Evolutionary conservation across 139 green algal species (phyloP).

Genomic region (Pleodorina starrii): DNA sequence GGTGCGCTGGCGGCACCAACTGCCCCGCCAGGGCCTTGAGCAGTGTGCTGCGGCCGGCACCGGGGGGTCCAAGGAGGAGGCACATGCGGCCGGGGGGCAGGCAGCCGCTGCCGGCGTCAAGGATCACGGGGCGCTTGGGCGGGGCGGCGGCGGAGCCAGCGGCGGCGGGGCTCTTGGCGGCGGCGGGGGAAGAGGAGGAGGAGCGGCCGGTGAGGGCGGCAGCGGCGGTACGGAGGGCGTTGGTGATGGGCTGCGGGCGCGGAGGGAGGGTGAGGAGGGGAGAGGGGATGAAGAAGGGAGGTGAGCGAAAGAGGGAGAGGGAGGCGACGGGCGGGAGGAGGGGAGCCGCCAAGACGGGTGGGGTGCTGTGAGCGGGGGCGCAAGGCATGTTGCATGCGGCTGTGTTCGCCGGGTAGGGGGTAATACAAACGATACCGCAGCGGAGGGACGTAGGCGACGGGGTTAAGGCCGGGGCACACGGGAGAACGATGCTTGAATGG

Average conservation of each 20-base stretch:
- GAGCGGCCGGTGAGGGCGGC: background rate
- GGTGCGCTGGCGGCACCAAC: slow-evolving; percentile 24
- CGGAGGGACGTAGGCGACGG: background rate
- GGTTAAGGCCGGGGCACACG: background rate
- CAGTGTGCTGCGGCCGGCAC: slow-evolving; percentile 77
- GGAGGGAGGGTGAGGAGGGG: background rate
- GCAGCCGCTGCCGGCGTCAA: slow-evolving; percentile 40
- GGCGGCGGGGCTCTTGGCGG: background rate
- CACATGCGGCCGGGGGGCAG: slow-evolving; percentile 62
- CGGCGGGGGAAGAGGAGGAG: too few relatives aligned
- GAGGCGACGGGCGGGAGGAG: too few relatives aligned
- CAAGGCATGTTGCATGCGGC: background rate
- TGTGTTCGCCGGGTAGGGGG: background rate
- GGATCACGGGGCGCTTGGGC: slow-evolving; percentile 3
- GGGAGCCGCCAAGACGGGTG: too few relatives aligned
- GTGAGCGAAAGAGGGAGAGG: background rate
- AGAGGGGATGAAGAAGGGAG: background rate
- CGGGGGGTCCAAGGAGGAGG: slow-evolving; percentile 80
- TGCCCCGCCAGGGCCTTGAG: slow-evolving; percentile 74
- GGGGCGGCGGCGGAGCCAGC: background rate
- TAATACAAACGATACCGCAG: background rate
- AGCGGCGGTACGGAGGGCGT: background rate
- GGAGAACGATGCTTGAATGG: background rate
- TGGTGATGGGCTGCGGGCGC: background rate
- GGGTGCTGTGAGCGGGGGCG: too few relatives aligned